These are phyloP conservation scores for Dissophora globulifera DNA, from an alignment of 192 early-diverging fungal species.

Conservation along the genomic window DNA sequence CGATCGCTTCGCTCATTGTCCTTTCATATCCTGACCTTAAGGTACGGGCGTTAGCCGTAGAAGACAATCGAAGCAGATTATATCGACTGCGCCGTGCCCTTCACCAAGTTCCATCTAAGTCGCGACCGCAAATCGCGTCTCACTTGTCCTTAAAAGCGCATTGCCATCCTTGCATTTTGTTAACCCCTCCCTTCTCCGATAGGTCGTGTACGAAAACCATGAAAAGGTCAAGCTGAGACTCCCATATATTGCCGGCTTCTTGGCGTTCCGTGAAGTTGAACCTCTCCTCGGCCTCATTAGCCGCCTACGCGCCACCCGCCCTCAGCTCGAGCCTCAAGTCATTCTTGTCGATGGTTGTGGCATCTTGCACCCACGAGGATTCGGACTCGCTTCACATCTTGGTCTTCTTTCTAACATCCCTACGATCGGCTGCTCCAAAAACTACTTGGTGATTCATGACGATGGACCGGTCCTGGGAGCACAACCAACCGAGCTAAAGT, in stretches of 20 bases:
- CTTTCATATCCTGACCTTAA: slow-evolving; percentile 73
- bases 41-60: slow-evolving; percentile 21
- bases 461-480: slow-evolving; percentile 62
- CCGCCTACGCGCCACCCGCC: slow-evolving; percentile 56
- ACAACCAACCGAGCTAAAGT: slow-evolving; percentile 64
- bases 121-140: too few relatives aligned
- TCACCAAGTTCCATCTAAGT: too few relatives aligned
- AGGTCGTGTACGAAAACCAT: slow-evolving; percentile 74
- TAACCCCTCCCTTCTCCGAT: neutral
- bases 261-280: slow-evolving; percentile 90
- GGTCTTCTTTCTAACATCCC: slow-evolving; percentile 79
- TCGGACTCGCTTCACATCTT: slow-evolving; percentile 89
- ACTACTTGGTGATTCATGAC: slow-evolving; percentile 82
- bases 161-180: neutral
- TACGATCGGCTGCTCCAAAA: slow-evolving; percentile 91
- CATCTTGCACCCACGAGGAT: slow-evolving; percentile 83
- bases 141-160: too few relatives aligned
- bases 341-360: slow-evolving; percentile 93
- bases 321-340: slow-evolving; percentile 78
- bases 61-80: too few relatives aligned
- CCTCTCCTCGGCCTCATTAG: slow-evolving; percentile 69
- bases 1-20: slow-evolving; percentile 80
- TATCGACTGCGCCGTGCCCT: too few relatives aligned
- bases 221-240: slow-evolving; percentile 66
- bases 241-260: slow-evolving; percentile 90